These are phyloP conservation scores for Poa annua DNA, from an alignment of 176 grass and related monocot genomes.

Conservation along the genomic window DNA sequence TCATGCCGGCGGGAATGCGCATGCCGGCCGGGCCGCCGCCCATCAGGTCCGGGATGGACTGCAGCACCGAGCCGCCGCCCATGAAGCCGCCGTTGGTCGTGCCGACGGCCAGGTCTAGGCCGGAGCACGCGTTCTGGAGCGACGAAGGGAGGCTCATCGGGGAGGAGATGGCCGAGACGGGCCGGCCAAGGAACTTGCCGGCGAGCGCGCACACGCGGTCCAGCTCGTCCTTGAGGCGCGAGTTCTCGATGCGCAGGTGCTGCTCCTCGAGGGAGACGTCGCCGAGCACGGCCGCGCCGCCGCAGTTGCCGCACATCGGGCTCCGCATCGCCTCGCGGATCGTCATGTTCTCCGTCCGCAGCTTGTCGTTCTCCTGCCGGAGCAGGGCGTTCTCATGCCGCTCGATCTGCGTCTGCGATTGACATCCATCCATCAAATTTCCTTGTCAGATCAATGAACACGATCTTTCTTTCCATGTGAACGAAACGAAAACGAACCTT, in stretches of 20 bases:
- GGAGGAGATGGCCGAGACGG: constrained; percentile 55
- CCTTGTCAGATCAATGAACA: not conserved
- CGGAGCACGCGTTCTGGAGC: constrained; percentile 52
- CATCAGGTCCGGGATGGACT: constrained; percentile 60
- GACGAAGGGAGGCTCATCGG: constrained; percentile 24
- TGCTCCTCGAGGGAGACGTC: constrained; percentile 92
- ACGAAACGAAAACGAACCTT: constrained; percentile 67
- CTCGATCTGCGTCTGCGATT: constrained; percentile 87
- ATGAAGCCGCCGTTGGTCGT: constrained; percentile 48
- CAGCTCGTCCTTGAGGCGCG: constrained; percentile 93
- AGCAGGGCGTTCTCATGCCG: constrained; percentile 92
- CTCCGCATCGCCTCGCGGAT: constrained; percentile 86
- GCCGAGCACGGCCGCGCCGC: constrained; percentile 69
- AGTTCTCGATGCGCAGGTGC: constrained; percentile 93
- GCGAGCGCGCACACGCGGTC: constrained; percentile 88
- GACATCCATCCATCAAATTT: not conserved
- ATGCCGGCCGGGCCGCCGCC: constrained; percentile 39
- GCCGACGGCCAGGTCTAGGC: constrained; percentile 76
- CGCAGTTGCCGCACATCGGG: constrained; percentile 82
- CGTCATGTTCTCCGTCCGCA: constrained; percentile 89
- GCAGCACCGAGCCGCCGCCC: constrained; percentile 45
- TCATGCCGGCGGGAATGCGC: constrained; percentile 39
- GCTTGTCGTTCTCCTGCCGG: constrained; percentile 96
- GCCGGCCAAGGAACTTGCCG: constrained; percentile 83
- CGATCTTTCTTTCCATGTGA: no score